Conservation (phyloP, 2,329 filamentous ascomycete genomes). For the Sarocladium oryzae region DNA sequence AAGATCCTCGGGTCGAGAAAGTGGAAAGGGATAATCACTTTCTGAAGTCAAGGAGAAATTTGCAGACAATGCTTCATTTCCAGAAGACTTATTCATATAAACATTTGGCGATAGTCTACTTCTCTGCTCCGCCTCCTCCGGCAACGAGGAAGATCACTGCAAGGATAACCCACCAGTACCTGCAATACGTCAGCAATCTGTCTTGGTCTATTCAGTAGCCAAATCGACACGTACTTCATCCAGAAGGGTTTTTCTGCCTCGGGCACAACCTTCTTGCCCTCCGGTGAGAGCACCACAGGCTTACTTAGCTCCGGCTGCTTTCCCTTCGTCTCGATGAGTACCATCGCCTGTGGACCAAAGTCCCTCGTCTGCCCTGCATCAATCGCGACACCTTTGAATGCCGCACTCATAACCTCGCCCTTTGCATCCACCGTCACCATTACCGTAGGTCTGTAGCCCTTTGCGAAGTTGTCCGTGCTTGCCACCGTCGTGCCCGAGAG, state of each 20-base stretch:
- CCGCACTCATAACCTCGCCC: conserved; percentile 43
- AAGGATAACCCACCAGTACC: conserved; percentile 62
- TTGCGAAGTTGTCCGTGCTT: conserved; percentile 50
- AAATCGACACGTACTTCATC: conserved; percentile 49
- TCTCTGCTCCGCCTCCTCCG: conserved; percentile 45
- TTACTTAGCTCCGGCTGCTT: conserved; percentile 55
- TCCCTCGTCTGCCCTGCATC: conserved; percentile 60
- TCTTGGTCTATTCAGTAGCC: background rate
- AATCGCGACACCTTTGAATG: conserved; percentile 49
- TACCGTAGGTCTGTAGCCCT: conserved; percentile 54
- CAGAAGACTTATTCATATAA: background rate
- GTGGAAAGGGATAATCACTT: no score
- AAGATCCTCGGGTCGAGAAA: no score
- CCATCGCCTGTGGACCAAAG: conserved; percentile 53
- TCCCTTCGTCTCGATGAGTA: conserved; percentile 42
- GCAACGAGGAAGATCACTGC: conserved; percentile 47
- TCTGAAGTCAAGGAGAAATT: no score
- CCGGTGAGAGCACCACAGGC: conserved; percentile 54
- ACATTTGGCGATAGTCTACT: conserved; percentile 30
- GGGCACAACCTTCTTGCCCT: conserved; percentile 51
- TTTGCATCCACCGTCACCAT: conserved; percentile 43
- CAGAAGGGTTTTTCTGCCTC: conserved; percentile 57
- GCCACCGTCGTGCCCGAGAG: conserved; percentile 49
- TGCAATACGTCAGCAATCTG: conserved; percentile 31
- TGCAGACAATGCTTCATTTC: background rate